Evolutionary conservation across 2,329 filamentous ascomycete genomes (phyloP), one percentile per base, ranked within the genome.

Genomic region (Blastomyces parvus): DNA sequence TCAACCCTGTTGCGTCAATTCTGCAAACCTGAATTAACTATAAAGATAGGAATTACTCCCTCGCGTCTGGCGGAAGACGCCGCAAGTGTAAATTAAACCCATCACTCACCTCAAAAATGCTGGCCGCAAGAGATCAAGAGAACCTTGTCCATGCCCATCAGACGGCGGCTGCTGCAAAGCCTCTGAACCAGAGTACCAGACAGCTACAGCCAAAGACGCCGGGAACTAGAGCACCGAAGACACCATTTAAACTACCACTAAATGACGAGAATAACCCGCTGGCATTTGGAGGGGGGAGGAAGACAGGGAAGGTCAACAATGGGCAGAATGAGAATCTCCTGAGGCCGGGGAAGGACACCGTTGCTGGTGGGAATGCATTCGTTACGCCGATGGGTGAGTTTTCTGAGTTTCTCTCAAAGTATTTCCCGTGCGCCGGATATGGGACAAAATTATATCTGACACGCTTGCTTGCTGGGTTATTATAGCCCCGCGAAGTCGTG

Each of bases 201-300:
- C 82, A 79, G 64, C 76, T 87, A 61, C 80, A 82, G 64, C 85
- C 89, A 62, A 96, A 93, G 78, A 96, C 91, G 36, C 91, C 91
- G 0, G 88, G 86, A 63, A 82, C 84, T 64, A 86, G 86, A 72
- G 87, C 82, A 67, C 87, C 89, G 9, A 96, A 95, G 77, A 96
- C 91, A 5, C 91, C 92, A 0, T 85, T 92, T 72, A 89, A 87
- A 71, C 78, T 90, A 59, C 83, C 87, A 8, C 81, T 90, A 66
- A 90, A 95, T 68, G 90, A 97, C 70, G 93, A 97, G 76, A 97
- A 97, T 77, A 85, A 83, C n/a, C 80, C 84, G 9, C 70, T 79
- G 61, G 80, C 74, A 0, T 79, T 85, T 65, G 84, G 79, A 36
- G 83, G 80, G 46, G 83, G 83, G 60, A 91, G 88, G 74, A 82